Percentiles rank a stretch among this genome's conserved stretches.
Conservation (phyloP, 306 rosid genomes). For the Geum urbanum region DNA sequence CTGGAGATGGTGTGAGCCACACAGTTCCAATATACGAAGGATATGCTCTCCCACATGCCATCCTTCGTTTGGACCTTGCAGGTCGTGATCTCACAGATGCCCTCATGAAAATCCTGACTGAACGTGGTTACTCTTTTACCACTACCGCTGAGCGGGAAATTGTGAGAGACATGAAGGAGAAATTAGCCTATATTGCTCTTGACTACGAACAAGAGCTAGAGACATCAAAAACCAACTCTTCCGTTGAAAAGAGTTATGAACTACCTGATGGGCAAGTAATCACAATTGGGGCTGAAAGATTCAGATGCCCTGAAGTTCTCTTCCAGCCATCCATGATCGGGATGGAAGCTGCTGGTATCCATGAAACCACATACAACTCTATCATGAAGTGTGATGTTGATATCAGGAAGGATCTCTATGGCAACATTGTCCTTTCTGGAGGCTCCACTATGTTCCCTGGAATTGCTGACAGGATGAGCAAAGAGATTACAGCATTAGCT, state of each 20-base stretch:
- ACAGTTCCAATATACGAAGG: constrained; percentile 98
- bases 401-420: constrained; percentile 91
- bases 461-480: constrained; percentile 97
- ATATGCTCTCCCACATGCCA: constrained; percentile 97
- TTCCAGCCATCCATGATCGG: constrained; percentile 99
- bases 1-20: constrained; percentile 99
- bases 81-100: constrained; percentile 97
- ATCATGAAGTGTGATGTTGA: constrained; percentile 99
- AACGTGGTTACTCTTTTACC: constrained; percentile 98
- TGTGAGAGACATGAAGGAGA: constrained; percentile 92
- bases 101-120: constrained; percentile 94
- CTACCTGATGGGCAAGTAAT: constrained; percentile 96
- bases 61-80: constrained; percentile 91
- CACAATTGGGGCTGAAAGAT: constrained; percentile 85
- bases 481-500: constrained; percentile 90
- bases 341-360: constrained; percentile 92
- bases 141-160: constrained; percentile 95
- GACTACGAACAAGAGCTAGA: constrained; percentile 93
- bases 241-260: constrained; percentile 94
- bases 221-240: constrained; percentile 76
- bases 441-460: constrained; percentile 97
- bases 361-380: constrained; percentile 95
- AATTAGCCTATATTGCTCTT: constrained; percentile 82
- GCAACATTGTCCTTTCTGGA: constrained; percentile 89
- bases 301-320: constrained; percentile 97